Base-by-base conservation (phyloP, 345 rosid species). In the Salix viminalis region DNA sequence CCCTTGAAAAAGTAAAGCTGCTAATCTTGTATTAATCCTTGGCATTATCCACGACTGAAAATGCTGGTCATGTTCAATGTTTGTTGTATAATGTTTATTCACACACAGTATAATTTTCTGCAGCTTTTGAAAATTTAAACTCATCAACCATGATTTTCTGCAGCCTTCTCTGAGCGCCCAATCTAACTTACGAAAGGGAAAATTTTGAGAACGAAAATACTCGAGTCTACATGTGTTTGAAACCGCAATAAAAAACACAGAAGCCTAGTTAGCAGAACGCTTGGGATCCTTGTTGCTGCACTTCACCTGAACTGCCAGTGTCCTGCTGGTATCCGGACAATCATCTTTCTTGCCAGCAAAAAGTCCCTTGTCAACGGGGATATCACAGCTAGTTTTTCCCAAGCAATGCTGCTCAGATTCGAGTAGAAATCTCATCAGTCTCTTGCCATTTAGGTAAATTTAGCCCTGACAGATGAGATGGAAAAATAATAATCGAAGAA, bases 291-390 rank as follows among this genome's bases (percentile, higher is more conserved):
- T 67, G 61, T 26, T 67, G 37, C 80, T 84, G 82, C 97, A 94
- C 74, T 66, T 88, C 67, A 87, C 93, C 83, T 95, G 97, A 16
- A 95, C 86, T 0, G 97, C 91, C 18, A 93, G 83, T 7, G 83
- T 82, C 91, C 90, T 91, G 21, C 39, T 74, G 65, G 80, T 48
- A 30, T 79, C 30, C 5, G 88, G 83, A 52, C 98, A 92, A 21
- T 72, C 52, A 70, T 83, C 91, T 5, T 77, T 69, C 28, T 74
- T 80, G 80, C 87, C 80, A 73, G 71, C 23, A 52, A 91, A 90
- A 9, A 75, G 36, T 24, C 50, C 76, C 30, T 79, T 82, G 15
- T 91, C 86, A 30, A 90, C 34, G 1, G 93, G 97, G 18, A 94
- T 77, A 2, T 61, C 71, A 78, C 98, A 94, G 14, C 39, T 48